These are phyloP conservation scores for Spathaspora boniae DNA, from an alignment of 805 yeast species.

Conservation along the genomic window DNA sequence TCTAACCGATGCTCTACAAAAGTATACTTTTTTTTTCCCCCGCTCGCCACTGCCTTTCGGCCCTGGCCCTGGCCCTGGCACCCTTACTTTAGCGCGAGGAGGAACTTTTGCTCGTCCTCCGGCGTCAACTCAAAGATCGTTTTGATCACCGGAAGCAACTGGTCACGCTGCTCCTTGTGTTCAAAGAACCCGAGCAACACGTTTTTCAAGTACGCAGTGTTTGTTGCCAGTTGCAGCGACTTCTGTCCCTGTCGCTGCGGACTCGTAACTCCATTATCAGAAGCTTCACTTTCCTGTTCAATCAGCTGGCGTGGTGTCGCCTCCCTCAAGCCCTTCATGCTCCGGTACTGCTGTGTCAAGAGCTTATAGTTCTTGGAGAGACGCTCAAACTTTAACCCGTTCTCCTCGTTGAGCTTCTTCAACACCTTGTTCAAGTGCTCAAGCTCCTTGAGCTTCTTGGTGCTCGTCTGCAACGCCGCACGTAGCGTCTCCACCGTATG, in stretches of 20 bases:
- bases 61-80: no score
- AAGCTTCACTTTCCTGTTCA: neutral
- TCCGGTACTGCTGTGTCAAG: conserved; percentile 55
- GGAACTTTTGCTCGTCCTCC: conserved; percentile 71
- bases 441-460: conserved; percentile 49
- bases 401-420: conserved; percentile 61
- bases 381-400: conserved; percentile 63
- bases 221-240: conserved; percentile 7
- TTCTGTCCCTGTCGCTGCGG: conserved; percentile 15
- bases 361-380: conserved; percentile 66
- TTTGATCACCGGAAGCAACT: conserved; percentile 80
- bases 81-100: conserved; percentile 45
- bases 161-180: conserved; percentile 86
- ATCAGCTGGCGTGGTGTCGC: neutral
- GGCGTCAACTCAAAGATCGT: conserved; percentile 65
- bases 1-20: neutral
- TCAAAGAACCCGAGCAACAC: conserved; percentile 89
- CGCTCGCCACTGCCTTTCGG: neutral
- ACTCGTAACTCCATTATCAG: no score
- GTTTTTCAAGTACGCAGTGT: conserved; percentile 76
- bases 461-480: conserved; percentile 49
- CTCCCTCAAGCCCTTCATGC: conserved; percentile 17
- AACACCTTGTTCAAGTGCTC: conserved; percentile 53
- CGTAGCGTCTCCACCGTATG: conserved; percentile 44
- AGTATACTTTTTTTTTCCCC: neutral